Percentiles rank a stretch among this genome's conserved stretches.
Conservation (phyloP, 495 filamentous ascomycete species). For the Geoglossum glabrum region DNA sequence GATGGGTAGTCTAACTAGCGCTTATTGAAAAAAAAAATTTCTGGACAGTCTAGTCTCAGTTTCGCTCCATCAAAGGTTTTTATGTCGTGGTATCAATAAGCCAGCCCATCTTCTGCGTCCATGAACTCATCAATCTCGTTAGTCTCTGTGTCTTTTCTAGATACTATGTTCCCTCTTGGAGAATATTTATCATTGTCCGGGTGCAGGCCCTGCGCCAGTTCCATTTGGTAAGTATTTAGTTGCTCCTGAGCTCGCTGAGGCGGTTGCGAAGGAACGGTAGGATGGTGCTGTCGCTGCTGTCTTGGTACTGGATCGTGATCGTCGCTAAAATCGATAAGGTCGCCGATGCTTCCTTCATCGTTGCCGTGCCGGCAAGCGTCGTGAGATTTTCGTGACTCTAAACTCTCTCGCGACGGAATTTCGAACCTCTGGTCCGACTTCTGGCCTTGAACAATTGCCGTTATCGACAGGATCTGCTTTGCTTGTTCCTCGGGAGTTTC, state of each 20-base stretch:
- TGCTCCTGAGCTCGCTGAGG: not conserved
- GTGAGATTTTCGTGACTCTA: conserved; percentile 10
- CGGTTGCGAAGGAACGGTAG: too few species aligned
- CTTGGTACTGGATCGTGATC: conserved; percentile 6
- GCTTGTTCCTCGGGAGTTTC: conserved; percentile 50
- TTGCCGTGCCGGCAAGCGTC: not conserved
- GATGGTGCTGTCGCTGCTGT: too few species aligned
- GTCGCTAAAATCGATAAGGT: conserved; percentile 23
- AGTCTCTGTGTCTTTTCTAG: conserved; percentile 28
- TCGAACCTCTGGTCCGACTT: conserved; percentile 20
- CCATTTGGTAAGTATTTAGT: conserved; percentile 5
- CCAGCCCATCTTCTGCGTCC: conserved; percentile 25
- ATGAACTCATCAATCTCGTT: conserved; percentile 34
- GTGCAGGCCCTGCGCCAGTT: conserved; percentile 3
- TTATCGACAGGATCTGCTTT: conserved; percentile 70
- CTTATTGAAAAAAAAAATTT: not conserved
- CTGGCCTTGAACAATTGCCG: conserved; percentile 69
- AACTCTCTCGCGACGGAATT: conserved; percentile 23
- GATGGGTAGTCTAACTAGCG: too few species aligned
- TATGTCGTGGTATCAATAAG: not conserved
- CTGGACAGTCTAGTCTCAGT: not conserved
- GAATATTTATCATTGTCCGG: too few species aligned
- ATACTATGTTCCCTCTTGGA: not conserved
- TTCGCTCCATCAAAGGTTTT: not conserved
- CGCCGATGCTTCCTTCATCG: not conserved